A percentile compares a stretch with the other conserved stretches of the same genome.
These are phyloP conservation scores for Tubosaeta sp. DNA, from an alignment of 768 basidiomycete genomes.

Conservation along the genomic window DNA sequence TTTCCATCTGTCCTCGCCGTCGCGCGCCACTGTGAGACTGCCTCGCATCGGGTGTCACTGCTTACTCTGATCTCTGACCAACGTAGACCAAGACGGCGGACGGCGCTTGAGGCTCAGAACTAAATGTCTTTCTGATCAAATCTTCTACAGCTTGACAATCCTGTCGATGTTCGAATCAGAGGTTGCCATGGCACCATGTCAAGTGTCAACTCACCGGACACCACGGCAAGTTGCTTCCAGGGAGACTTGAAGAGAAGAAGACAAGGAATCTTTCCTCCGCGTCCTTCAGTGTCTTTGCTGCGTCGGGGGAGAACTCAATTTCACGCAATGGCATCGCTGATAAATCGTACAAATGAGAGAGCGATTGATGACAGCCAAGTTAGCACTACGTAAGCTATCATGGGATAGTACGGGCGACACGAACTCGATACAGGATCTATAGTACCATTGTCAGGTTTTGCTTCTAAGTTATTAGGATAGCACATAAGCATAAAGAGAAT, in stretches of 20 bases:
- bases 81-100: conserved; percentile 64
- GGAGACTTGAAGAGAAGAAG: conserved; percentile 67
- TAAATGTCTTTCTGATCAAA: conserved; percentile 50
- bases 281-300: conserved; percentile 31
- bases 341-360: background rate
- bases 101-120: conserved; percentile 36
- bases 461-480: conserved; percentile 18
- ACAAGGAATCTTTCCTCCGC: conserved; percentile 53
- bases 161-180: conserved; percentile 33
- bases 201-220: conserved; percentile 51
- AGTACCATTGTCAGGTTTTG: conserved; percentile 4
- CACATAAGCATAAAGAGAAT: conserved; percentile 9
- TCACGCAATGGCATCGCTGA: conserved; percentile 49
- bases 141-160: conserved; percentile 65
- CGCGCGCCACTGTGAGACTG: background rate
- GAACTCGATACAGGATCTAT: conserved; percentile 2
- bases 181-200: background rate
- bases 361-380: background rate
- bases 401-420: background rate
- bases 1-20: conserved; percentile 55
- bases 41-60: conserved; percentile 5
- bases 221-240: conserved; percentile 52
- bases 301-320: conserved; percentile 32
- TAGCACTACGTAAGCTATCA: conserved; percentile 4
- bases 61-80: conserved; percentile 61